Base-by-base conservation (phyloP, 2,329 filamentous ascomycete species). In the Fusarium virguliforme region DNA sequence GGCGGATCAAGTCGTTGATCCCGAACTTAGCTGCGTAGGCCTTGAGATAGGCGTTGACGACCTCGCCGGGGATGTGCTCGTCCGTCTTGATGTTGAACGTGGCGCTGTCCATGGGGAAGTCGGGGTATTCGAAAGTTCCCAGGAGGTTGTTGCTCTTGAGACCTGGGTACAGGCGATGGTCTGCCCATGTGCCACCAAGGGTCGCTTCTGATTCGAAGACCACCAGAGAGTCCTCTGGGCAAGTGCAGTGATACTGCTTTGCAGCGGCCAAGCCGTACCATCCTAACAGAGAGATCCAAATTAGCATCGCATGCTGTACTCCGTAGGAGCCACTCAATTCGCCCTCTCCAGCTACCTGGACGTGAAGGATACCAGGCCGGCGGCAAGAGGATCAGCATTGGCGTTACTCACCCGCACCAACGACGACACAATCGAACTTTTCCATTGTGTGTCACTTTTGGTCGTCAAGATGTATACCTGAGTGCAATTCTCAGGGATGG, bases 151-250 rank as follows among this genome's bases (percentile, higher is more conserved):
- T 92, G 3, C 88, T 86, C 62, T 87, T 88, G 56, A 92, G 82
- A 2, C 87, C 87, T 0, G 86, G 85, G 77, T 92, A 88, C 1
- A 91, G 79, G 0, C 89, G 83, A 30, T 89, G 79, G 54, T 85
- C 79, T 3, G 87, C 84, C 90, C 90, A 92, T n/a, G 87, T 86
- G 9, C 90, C 90, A 1, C 90, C 90, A 41, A 87, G 76, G 1
- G 85, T 84, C 22, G 79, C 75, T 15, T 81, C 81, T 4, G 81
- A 76, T 15, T 90, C 89, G 9, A 90, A 74, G 3, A 90, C 75
- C 8, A 84, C 68, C 9, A 89, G 72, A 9, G 81, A 82, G 59
- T 82, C 79, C 6, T 77, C 65, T 0, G 87, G 86, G 60, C 87
- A 79, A 28, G 86, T 66, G 59, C 88, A 79, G 8, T 83, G 79